Conservation (phyloP, 768 basidiomycete species). For the Rubroboletus satanas region DNA sequence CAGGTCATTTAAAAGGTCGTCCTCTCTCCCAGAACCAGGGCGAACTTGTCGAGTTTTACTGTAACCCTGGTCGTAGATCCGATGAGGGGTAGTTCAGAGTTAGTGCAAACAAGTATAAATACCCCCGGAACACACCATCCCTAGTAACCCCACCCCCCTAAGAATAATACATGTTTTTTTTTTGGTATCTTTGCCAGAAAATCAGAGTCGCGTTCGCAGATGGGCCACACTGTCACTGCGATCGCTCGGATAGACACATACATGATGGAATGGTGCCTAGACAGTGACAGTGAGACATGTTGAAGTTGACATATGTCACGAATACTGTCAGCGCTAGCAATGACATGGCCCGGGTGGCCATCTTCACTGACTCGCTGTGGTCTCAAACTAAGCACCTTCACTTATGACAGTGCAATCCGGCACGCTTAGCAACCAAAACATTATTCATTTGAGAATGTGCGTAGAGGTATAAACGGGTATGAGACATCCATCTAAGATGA, state of each 20-base stretch:
- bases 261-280: no score
- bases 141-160: no score
- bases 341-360: no score
- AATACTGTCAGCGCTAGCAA: no score
- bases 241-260: no score
- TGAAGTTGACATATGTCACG: no score
- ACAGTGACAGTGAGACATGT: no score
- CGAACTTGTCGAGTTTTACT: background rate
- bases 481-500: background rate
- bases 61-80: no score
- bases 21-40: background rate
- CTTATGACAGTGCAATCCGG: background rate
- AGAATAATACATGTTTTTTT: no score
- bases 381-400: background rate
- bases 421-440: background rate
- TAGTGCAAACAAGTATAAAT: background rate
- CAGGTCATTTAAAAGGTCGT: background rate
- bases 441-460: slow-evolving; percentile 1
- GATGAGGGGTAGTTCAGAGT: background rate
- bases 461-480: background rate
- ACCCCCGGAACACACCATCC: background rate
- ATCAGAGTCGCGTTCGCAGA: no score
- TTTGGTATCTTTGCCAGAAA: no score
- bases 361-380: background rate
- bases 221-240: no score